These are phyloP conservation scores for Irpex lacteus DNA, from an alignment of 1,284 basidiomycete genomes.

Conservation along the genomic window DNA sequence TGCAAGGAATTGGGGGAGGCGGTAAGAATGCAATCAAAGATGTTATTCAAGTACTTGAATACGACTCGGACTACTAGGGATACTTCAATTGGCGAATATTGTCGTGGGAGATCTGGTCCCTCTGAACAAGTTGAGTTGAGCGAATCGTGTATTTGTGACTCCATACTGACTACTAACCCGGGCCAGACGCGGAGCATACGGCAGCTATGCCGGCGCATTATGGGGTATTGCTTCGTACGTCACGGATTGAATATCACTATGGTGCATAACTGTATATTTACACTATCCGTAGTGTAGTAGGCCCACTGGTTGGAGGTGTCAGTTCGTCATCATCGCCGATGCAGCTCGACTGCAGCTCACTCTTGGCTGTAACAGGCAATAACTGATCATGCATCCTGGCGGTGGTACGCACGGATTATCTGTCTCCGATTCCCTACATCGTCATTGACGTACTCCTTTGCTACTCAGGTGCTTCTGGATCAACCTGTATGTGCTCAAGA, in stretches of 20 bases:
- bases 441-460: constrained; percentile 16
- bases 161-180: constrained; percentile 1
- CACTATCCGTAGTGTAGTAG: constrained; percentile 33
- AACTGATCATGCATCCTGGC: constrained; percentile 14
- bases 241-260: too few relatives aligned
- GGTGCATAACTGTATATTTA: too few relatives aligned
- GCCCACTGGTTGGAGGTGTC: constrained; percentile 39
- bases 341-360: background rate
- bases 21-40: constrained; percentile 17
- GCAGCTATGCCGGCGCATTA: constrained; percentile 38
- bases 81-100: constrained; percentile 36
- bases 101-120: constrained; percentile 35
- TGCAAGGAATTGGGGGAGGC: constrained; percentile 55
- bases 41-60: background rate
- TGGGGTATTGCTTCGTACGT: constrained; percentile 43
- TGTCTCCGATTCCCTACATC: constrained; percentile 10
- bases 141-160: background rate
- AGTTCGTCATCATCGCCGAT: background rate
- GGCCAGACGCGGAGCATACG: constrained; percentile 36
- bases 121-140: background rate
- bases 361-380: background rate
- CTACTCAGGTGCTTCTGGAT: constrained; percentile 13
- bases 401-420: background rate
- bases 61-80: background rate
- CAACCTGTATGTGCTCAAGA: constrained; percentile 2